Percentiles rank a stretch among this genome's conserved stretches.
Evolutionary conservation across 2,329 filamentous ascomycete genomes (phyloP).

Genomic region (Colletotrichum scovillei): DNA sequence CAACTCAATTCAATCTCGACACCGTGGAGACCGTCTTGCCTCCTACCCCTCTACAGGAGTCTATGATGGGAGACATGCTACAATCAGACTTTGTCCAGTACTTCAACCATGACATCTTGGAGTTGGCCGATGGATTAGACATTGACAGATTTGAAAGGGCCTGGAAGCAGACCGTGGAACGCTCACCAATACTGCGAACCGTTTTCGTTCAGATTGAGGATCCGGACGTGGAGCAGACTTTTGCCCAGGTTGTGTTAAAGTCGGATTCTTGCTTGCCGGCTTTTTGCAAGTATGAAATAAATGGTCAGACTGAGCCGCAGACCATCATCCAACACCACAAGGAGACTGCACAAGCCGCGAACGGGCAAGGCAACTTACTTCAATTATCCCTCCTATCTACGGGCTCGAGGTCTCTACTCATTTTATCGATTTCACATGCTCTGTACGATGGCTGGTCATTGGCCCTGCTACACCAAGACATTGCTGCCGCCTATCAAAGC

Average conservation of each 20-base stretch:
- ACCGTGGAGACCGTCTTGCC: slow-evolving; percentile 73
- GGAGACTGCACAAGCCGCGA: slow-evolving; percentile 46
- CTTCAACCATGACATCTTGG: slow-evolving; percentile 85
- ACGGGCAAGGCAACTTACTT: slow-evolving; percentile 55
- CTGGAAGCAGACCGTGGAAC: slow-evolving; percentile 69
- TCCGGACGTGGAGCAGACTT: slow-evolving; percentile 61
- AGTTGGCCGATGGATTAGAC: slow-evolving; percentile 67
- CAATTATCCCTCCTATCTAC: slow-evolving; percentile 58
- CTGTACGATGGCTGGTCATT: slow-evolving; percentile 93
- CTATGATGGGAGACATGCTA: slow-evolving; percentile 86
- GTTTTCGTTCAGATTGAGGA: slow-evolving; percentile 76
- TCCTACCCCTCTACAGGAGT: slow-evolving; percentile 86
- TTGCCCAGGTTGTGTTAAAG: slow-evolving; percentile 60
- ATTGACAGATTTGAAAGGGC: slow-evolving; percentile 66
- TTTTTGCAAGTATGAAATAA: slow-evolving; percentile 41
- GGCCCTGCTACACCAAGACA: slow-evolving; percentile 76
- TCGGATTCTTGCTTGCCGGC: slow-evolving; percentile 3
- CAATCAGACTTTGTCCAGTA: slow-evolving; percentile 80
- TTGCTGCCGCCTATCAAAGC: slow-evolving; percentile 72
- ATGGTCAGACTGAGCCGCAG: slow-evolving; percentile 47
- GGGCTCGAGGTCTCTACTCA: slow-evolving; percentile 52
- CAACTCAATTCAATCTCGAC: slow-evolving; percentile 46
- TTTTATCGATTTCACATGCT: slow-evolving; percentile 84
- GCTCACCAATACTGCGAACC: slow-evolving; percentile 80
- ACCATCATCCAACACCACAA: slow-evolving; percentile 51